Base-by-base conservation (phyloP, 768 basidiomycete species). In the Clathrus columnatus region DNA sequence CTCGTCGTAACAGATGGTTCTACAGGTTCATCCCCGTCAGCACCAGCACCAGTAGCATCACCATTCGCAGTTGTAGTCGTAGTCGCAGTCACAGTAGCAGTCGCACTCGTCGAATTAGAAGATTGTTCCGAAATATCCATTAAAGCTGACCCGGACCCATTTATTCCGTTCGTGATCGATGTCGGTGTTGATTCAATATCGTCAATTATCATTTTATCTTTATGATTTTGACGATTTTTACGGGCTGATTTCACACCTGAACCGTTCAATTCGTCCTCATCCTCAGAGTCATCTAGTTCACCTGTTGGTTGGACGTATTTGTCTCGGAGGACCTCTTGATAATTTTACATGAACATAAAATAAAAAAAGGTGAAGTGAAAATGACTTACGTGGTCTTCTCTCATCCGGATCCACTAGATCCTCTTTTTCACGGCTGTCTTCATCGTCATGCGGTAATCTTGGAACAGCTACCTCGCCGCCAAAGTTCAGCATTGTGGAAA, bases 281-380 rank as follows among this genome's bases (percentile, higher is more conserved):
- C 96, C 60, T 99, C 96, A 1, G 96, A 98, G 68, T 99, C 96
- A 6, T 92, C 96, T 11, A 96, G 76, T 64, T 94, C 91, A 20
- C 86, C 87, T 41, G 95, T 91, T 4, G 79, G 81, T 66, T 93
- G 92, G 58, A 87, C 76, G 21, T 84, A 76, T 21, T 83, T 79
- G 66, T 99, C 95, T 29, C 93, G 79, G 7, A 91, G 69, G 16
- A 85, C 79, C 61, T 79, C 73, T 75, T 18, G 18, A 24, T 23
- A n/a, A 29, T 17, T 23, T n/a, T n/a, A n/a, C 28, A 27, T 44
- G 36, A 16, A 32, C 24, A 11, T 20, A 36, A 16, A 27, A 59
- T 14, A n/a, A 53, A 51, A 36, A 20, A 59, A 23, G 18, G 14
- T 42, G 1, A 16, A 17, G 32, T 1, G 4, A 51, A 18, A 7